Evolutionary conservation across 2,329 filamentous ascomycete genomes (phyloP), one percentile per base, ranked within the genome.

Genomic region (Beauveria pseudobassiana): DNA sequence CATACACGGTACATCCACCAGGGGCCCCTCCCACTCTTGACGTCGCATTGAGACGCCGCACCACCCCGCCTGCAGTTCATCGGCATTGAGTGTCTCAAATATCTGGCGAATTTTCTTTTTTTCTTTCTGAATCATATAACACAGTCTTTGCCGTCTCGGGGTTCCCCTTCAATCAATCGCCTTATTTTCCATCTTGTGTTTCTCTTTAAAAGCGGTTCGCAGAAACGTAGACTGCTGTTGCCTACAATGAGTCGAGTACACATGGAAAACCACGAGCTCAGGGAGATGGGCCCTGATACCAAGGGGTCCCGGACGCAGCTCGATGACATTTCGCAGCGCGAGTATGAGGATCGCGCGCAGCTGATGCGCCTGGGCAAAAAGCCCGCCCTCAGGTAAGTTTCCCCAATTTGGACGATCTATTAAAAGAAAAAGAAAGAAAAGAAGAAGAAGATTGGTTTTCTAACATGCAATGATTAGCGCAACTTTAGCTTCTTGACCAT

Each of bases 401-500:
- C 30, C 30, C 12, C 10, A 10, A 12, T 14, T 12, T 14, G 30
- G 30, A 14, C 10, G 1, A 14, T 34, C 30, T 5, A 14, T 9
- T 14, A 42, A 9, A 24, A 24, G 9, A 24, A 53, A 1, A 24
- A 8, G 6, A 26, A 26, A 10, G 8, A 18, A 24, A 51, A 20
- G 7, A 6, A 24, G 30, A 14, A 12, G 9, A 34, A 34, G 1
- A 5, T 5, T 34, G 30, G 4, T 34, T 34, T 34, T 5, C 50
- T 53, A 38, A 55, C 24, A 26, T 12, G 45, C 10, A 10, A 30
- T 7, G 4, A 18, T 3, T 38, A 79, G 74, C 71, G 80, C 61
- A 80, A 79, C 67, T 83, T 82, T 65, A 74, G 76, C 10, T 79
- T 79, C 66, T 65, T 80, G 60, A 77, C 78, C 3, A 82, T 81